phyloP scores from a whole-genome alignment of 441 rosid species.

The Aleurites moluccanus region DNA sequence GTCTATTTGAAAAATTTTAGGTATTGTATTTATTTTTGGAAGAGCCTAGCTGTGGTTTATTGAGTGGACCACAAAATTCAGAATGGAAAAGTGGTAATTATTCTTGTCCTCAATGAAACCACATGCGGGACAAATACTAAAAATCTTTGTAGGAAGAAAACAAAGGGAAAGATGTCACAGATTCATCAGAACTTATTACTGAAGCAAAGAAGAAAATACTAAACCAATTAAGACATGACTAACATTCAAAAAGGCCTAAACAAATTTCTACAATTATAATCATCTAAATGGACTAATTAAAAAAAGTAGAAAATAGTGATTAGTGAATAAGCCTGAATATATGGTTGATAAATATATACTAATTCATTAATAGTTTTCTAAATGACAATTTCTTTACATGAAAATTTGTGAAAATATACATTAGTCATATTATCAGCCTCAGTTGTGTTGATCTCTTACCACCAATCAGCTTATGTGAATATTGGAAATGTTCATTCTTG shows the following conservation, averaged over 20 bases:
- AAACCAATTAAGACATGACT: neutral
- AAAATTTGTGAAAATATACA: no score
- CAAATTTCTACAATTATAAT: neutral
- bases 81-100: neutral
- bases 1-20: conserved; percentile 11
- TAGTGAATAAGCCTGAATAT: neutral
- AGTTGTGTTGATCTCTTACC: no score
- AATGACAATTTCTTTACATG: no score
- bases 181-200: neutral
- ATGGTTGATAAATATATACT: no score
- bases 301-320: neutral
- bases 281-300: neutral
- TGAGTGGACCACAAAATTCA: conserved; percentile 17
- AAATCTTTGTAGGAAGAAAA: conserved; percentile 13
- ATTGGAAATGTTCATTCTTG: no score
- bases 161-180: conserved; percentile 11
- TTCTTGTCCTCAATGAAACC: neutral
- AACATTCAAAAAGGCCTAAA: neutral
- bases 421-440: no score
- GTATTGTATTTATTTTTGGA: conserved; percentile 12
- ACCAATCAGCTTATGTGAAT: no score
- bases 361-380: no score
- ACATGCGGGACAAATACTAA: neutral
- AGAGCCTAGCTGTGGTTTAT: neutral
- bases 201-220: conserved; percentile 9